These are phyloP conservation scores for Citrus medica DNA, from an alignment of 345 rosid genomes.

Conservation along the genomic window DNA sequence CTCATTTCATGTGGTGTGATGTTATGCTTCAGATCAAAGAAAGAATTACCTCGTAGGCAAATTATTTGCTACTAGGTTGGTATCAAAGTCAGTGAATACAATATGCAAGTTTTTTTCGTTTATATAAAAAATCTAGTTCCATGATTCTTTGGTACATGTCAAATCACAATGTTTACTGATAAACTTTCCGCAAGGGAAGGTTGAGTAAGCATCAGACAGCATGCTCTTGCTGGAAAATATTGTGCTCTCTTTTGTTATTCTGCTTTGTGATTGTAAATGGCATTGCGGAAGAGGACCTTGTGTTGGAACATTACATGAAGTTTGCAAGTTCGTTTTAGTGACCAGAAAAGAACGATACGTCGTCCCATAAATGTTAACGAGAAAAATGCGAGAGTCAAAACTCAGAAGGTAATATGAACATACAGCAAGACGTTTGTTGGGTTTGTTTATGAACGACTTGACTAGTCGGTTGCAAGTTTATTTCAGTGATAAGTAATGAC, in stretches of 20 bases:
- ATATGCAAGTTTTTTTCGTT: neutral
- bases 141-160: neutral
- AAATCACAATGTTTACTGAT: neutral
- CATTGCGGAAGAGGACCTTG: neutral
- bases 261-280: neutral
- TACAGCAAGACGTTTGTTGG: neutral
- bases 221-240: neutral
- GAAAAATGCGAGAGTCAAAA: neutral
- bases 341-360: neutral
- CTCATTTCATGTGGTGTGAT: neutral
- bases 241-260: neutral
- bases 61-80: neutral
- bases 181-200: neutral
- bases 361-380: neutral
- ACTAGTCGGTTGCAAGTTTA: neutral
- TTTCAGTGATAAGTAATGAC: neutral
- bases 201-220: neutral
- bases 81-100: neutral
- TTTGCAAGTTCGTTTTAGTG: neutral
- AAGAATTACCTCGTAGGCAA: neutral
- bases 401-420: neutral
- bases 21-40: neutral
- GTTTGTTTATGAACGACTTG: neutral
- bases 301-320: neutral
- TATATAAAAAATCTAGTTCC: neutral